Evolutionary conservation across 2,329 filamentous ascomycete genomes (phyloP).

Genomic region (Cryphonectria carpinicola): DNA sequence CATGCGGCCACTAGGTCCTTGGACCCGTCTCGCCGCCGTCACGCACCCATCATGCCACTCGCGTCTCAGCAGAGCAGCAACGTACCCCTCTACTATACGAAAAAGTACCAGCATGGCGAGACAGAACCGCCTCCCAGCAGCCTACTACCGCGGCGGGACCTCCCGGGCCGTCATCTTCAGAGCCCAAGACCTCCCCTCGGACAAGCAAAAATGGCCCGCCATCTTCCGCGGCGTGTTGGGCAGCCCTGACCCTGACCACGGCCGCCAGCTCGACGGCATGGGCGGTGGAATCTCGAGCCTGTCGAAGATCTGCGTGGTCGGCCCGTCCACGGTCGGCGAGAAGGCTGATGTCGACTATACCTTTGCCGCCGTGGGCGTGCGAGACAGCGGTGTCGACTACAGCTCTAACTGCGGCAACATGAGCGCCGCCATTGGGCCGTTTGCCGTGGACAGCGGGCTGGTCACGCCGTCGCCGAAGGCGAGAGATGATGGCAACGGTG

Average conservation of each 20-base stretch:
- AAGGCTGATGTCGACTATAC: conserved; percentile 70
- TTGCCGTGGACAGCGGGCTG: conserved; percentile 60
- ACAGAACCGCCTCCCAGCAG: conserved; percentile 46
- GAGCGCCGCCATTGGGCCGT: conserved; percentile 68
- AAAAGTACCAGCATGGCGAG: background rate
- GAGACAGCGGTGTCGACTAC: conserved; percentile 63
- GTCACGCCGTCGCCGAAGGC: conserved; percentile 34
- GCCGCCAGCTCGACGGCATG: conserved; percentile 73
- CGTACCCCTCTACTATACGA: background rate
- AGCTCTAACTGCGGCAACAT: conserved; percentile 80
- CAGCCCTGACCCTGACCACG: conserved; percentile 64
- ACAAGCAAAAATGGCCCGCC: conserved; percentile 50
- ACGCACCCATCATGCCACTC: background rate
- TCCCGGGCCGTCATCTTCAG: conserved; percentile 68
- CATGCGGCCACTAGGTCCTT: background rate
- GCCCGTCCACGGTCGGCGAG: conserved; percentile 46
- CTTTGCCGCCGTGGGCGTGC: conserved; percentile 70
- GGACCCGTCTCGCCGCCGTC: background rate
- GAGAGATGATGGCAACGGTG: conserved; percentile 24
- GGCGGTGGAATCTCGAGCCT: conserved; percentile 71
- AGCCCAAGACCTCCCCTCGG: conserved; percentile 52
- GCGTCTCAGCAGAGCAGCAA: background rate
- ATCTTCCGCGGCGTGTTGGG: conserved; percentile 66
- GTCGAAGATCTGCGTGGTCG: conserved; percentile 72
- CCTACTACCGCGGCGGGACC: conserved; percentile 72